Conservation (phyloP, 805 yeast genomes). For the Blastobotrys robertii region DNA sequence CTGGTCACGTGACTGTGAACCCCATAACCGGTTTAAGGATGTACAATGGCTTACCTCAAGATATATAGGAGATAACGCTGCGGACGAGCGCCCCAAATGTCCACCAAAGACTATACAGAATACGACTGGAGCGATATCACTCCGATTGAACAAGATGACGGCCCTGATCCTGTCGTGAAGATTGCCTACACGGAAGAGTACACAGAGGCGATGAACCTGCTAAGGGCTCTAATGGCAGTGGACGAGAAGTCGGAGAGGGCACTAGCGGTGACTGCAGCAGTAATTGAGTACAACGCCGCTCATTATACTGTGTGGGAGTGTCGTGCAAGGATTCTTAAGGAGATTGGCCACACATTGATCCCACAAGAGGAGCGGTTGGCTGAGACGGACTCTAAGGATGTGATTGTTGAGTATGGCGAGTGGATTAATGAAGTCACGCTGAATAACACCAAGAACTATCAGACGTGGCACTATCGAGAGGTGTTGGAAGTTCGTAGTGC, state of each 20-base stretch:
- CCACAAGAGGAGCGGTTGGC: conserved; percentile 13
- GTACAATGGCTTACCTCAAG: no score
- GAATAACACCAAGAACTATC: conserved; percentile 82
- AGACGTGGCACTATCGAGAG: conserved; percentile 93
- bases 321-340: conserved; percentile 24
- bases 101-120: background rate
- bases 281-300: conserved; percentile 67
- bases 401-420: conserved; percentile 42
- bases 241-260: conserved; percentile 67
- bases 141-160: conserved; percentile 24
- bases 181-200: conserved; percentile 62
- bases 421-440: conserved; percentile 75
- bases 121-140: conserved; percentile 28
- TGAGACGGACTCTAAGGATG: conserved; percentile 9
- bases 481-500: conserved; percentile 33
- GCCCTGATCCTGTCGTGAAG: conserved; percentile 25
- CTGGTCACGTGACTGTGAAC: no score
- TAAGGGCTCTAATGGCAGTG: conserved; percentile 47
- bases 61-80: no score
- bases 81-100: no score
- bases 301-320: conserved; percentile 82
- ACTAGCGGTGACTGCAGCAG: conserved; percentile 49
- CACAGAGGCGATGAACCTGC: conserved; percentile 45
- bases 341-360: conserved; percentile 26
- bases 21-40: no score